Percentiles rank a stretch among this genome's conserved stretches.
These are phyloP conservation scores for Poronia punctata DNA, from an alignment of 495 filamentous ascomycete species.

Conservation along the genomic window DNA sequence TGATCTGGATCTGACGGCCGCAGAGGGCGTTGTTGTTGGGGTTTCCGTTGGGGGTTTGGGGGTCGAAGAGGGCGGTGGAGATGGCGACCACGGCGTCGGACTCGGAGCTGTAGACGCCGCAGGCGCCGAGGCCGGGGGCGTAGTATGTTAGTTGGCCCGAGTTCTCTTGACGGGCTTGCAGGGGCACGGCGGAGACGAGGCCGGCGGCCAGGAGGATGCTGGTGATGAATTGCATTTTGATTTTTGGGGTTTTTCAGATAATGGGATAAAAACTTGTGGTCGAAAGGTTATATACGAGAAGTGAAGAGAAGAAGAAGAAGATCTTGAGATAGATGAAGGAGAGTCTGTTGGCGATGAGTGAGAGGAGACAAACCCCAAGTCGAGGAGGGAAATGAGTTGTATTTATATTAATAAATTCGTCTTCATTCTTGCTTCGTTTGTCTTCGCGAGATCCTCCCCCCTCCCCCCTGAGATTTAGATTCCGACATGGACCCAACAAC, in stretches of 20 bases:
- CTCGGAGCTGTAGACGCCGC: constrained; percentile 31
- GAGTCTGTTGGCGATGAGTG: too few relatives aligned
- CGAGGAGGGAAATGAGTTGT: too few relatives aligned
- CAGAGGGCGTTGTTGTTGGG: constrained; percentile 26
- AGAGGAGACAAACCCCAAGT: too few relatives aligned
- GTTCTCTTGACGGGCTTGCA: background rate
- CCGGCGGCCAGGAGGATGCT: constrained; percentile 17
- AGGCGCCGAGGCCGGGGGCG: constrained; percentile 34
- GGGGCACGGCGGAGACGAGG: constrained; percentile 23
- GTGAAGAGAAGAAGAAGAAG: too few relatives aligned
- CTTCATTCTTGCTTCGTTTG: too few relatives aligned
- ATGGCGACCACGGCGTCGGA: constrained; percentile 34
- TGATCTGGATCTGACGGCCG: constrained; percentile 13
- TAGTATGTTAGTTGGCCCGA: constrained; percentile 40
- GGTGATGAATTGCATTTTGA: constrained; percentile 10
- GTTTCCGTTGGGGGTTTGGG: constrained; percentile 26
- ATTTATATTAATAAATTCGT: too few relatives aligned
- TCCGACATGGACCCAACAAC: too few relatives aligned
- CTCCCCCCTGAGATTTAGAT: too few relatives aligned
- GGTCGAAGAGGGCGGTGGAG: constrained; percentile 47
- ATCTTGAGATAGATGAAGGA: too few relatives aligned
- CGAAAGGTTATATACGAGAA: too few relatives aligned
- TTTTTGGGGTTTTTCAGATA: background rate
- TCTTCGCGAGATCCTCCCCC: too few relatives aligned
- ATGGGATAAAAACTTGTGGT: background rate